phyloP scores from a whole-genome alignment of 2,329 filamentous ascomycete species.

The Paramyrothecium roridum region DNA sequence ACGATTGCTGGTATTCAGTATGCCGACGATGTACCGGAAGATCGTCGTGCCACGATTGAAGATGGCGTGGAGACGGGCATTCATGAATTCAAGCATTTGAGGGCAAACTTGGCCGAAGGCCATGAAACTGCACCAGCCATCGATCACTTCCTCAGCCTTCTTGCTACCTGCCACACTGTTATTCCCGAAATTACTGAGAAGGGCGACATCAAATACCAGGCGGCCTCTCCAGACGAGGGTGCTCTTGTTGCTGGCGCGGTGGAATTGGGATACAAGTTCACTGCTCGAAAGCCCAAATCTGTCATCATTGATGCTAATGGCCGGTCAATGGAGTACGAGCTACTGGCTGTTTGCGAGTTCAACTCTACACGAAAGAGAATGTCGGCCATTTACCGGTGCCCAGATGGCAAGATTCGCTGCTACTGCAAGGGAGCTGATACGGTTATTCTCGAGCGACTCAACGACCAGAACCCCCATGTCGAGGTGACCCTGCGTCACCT shows the following conservation, averaged over 20 bases:
- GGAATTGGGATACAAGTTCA: slow-evolving; percentile 81
- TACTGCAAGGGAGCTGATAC: slow-evolving; percentile 98
- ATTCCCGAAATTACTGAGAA: slow-evolving; percentile 86
- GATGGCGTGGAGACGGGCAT: slow-evolving; percentile 77
- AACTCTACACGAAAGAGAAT: slow-evolving; percentile 92
- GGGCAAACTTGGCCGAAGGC: slow-evolving; percentile 60
- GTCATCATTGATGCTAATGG: slow-evolving; percentile 81
- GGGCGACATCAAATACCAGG: slow-evolving; percentile 92
- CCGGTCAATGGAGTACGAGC: slow-evolving; percentile 75
- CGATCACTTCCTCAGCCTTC: slow-evolving; percentile 80
- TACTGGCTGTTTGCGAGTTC: slow-evolving; percentile 97
- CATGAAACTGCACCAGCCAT: slow-evolving; percentile 51
- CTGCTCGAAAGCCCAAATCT: slow-evolving; percentile 81
- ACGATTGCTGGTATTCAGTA: slow-evolving; percentile 94
- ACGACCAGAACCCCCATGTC: slow-evolving; percentile 78
- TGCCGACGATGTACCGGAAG: slow-evolving; percentile 86
- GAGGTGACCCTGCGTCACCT: slow-evolving; percentile 90
- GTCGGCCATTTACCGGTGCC: slow-evolving; percentile 95
- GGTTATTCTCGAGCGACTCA: slow-evolving; percentile 89
- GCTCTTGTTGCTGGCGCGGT: slow-evolving; percentile 93
- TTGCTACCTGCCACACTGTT: slow-evolving; percentile 93
- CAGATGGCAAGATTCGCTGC: slow-evolving; percentile 88
- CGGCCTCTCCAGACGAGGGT: slow-evolving; percentile 93
- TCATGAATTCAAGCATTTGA: slow-evolving; percentile 77
- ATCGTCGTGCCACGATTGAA: slow-evolving; percentile 77